These are phyloP conservation scores for Apiospora phragmitis DNA, from an alignment of 2,329 filamentous ascomycete species.

Conservation along the genomic window DNA sequence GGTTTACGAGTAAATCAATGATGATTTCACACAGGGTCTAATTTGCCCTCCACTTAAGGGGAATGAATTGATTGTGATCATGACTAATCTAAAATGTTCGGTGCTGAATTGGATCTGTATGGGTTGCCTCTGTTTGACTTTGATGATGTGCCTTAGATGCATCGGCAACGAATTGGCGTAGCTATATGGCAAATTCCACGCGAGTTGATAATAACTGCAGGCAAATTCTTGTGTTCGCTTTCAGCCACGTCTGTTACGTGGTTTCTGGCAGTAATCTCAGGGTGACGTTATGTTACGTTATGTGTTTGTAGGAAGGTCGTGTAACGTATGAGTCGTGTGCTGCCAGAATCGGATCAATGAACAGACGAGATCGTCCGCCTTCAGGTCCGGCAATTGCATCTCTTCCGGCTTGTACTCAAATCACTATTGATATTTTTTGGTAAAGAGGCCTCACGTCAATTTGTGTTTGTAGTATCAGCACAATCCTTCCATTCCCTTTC, in stretches of 20 bases:
- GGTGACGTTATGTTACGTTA: neutral
- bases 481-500: neutral
- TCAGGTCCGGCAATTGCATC: neutral
- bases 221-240: too few relatives aligned
- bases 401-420: neutral
- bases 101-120: neutral
- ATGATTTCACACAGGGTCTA: slow-evolving; percentile 23
- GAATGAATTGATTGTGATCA: slow-evolving; percentile 9
- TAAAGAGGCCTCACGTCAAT: neutral
- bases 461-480: neutral
- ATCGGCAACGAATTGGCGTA: neutral
- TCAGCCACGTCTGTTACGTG: too few relatives aligned
- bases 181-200: neutral
- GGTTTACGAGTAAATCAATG: slow-evolving; percentile 34
- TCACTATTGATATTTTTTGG: neutral
- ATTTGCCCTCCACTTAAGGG: slow-evolving; percentile 20
- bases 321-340: neutral
- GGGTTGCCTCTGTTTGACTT: neutral
- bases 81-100: slow-evolving; percentile 6
- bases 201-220: too few relatives aligned
- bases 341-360: neutral
- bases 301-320: neutral
- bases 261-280: too few relatives aligned
- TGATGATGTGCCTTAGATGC: neutral
- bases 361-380: neutral